Evolutionary conservation across 768 basidiomycete species (phyloP), one percentile per base, ranked within the genome.

Genomic region (Agaricus bisporus): DNA sequence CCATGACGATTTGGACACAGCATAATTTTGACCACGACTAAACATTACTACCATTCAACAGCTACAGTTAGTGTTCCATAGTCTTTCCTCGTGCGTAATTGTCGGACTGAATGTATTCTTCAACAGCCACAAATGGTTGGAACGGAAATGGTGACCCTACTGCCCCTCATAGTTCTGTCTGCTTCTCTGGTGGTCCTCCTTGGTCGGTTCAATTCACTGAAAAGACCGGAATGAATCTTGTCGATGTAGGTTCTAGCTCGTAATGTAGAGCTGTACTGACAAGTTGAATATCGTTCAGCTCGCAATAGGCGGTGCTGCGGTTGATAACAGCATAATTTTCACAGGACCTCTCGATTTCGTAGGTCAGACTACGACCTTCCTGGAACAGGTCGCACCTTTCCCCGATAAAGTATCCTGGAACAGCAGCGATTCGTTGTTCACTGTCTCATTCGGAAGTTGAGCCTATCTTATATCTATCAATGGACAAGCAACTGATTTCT

Each of bases 181-280:
- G 62, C 51, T 56, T 59, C 5, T 59, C 60, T 14, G 63, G 59
- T 4, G 63, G 63, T 6, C 63, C 63, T 2, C 60, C 61, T 35
- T 63, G 63, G 63, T 58, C 59, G 5, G 46, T 54, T 20, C 60
- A 61, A 51, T 53, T 63, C 25, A 50, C 32, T n/a, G 53, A 51
- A 22, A 44, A 59, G 26, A 57, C 56, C 18, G 48, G 54, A 57
- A 53, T 41, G 49, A 59, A 11, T 49, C 58, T 63, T 26, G 47
- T 59, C 15, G 56, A 63, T 39, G 62, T 61, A 32, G 25, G 4
- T 41, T 46, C 9, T 26, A 1, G 20, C n/a, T 11, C 44, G 29
- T 22, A 7, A 17, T 11, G 7, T 26, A 26, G 9, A 15, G 3
- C 0, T 25, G 4, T 44, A 3, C 26, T 22, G 43, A 32, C 41